Percentiles rank a stretch among this genome's conserved stretches.
These are phyloP conservation scores for Leccinum pellstonianum DNA, from an alignment of 768 basidiomycete species.

Conservation along the genomic window DNA sequence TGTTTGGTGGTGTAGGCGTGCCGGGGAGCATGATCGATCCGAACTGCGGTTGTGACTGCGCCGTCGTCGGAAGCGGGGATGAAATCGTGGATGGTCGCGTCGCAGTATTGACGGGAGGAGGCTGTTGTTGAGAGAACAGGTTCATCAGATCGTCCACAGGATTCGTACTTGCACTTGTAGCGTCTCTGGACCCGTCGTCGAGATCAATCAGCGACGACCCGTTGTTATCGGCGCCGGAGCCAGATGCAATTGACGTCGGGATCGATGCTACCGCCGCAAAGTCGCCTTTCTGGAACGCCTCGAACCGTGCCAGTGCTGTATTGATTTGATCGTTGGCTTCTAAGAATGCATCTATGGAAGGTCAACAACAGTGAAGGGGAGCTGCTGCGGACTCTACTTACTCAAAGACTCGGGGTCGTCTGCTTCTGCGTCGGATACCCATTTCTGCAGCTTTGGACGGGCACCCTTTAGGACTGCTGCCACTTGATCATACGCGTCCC, in stretches of 20 bases:
- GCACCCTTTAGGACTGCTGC: constrained; percentile 77
- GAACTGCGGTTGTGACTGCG: constrained; percentile 27
- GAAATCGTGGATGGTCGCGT: constrained; percentile 26
- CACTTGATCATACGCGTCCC: constrained; percentile 97
- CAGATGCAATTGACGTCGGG: constrained; percentile 53
- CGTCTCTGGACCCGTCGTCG: constrained; percentile 47
- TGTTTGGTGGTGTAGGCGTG: constrained; percentile 35
- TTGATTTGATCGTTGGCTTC: constrained; percentile 99
- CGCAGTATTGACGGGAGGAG: constrained; percentile 26
- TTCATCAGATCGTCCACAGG: constrained; percentile 58
- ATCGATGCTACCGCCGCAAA: constrained; percentile 70
- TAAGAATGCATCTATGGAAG: constrained; percentile 76
- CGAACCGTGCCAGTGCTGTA: constrained; percentile 83
- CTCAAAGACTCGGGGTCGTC: constrained; percentile 90
- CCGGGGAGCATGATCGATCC: constrained; percentile 45
- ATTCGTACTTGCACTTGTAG: constrained; percentile 17
- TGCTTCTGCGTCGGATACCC: constrained; percentile 91
- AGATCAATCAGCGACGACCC: constrained; percentile 72
- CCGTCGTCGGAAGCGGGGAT: constrained; percentile 15
- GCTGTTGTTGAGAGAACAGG: constrained; percentile 45
- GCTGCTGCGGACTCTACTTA: constrained; percentile 34
- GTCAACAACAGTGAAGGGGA: not conserved
- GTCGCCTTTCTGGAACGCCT: constrained; percentile 92
- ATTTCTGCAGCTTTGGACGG: constrained; percentile 94
- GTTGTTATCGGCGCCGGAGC: constrained; percentile 19